Evolutionary conservation across 495 filamentous ascomycete species (phyloP).

Genomic region (Aspergillus heteromorphus): DNA sequence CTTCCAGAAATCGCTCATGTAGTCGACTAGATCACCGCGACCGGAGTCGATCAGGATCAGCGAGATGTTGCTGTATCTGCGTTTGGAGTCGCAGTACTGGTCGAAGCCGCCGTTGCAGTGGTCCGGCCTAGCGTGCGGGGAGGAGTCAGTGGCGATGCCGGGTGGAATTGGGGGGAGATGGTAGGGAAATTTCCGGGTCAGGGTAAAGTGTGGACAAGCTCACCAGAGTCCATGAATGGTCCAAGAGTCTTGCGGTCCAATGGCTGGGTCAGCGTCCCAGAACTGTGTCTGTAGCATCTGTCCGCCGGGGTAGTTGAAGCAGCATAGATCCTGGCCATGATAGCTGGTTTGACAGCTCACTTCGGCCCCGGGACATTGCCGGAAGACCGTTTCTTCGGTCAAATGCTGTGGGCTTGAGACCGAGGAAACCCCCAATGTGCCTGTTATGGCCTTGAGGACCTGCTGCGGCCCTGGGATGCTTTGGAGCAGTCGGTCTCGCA

Average conservation of each 20-base stretch:
- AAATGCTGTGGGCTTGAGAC: constrained; percentile 10
- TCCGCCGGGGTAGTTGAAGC: constrained; percentile 77
- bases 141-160: background rate
- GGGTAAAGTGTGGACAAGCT: constrained; percentile 4
- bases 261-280: constrained; percentile 72
- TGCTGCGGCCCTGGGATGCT: constrained; percentile 37
- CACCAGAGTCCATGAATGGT: constrained; percentile 84
- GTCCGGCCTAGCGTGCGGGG: constrained; percentile 55
- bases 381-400: constrained; percentile 7
- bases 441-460: constrained; percentile 34
- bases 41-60: constrained; percentile 58
- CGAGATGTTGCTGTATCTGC: constrained; percentile 67
- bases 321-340: constrained; percentile 60
- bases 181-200: background rate
- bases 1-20: constrained; percentile 80
- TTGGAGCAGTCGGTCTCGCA: constrained; percentile 13
- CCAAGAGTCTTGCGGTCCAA: constrained; percentile 72
- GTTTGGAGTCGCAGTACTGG: constrained; percentile 61
- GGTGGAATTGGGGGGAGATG: background rate
- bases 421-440: constrained; percentile 29
- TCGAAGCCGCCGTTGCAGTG: constrained; percentile 78
- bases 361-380: constrained; percentile 46
- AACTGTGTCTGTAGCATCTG: constrained; percentile 80
- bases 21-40: constrained; percentile 55
- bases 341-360: constrained; percentile 55